A percentile compares a stretch with the other conserved stretches of the same genome.
These are phyloP conservation scores for Bretziella fagacearum DNA, from an alignment of 2,329 filamentous ascomycete genomes.

Conservation along the genomic window DNA sequence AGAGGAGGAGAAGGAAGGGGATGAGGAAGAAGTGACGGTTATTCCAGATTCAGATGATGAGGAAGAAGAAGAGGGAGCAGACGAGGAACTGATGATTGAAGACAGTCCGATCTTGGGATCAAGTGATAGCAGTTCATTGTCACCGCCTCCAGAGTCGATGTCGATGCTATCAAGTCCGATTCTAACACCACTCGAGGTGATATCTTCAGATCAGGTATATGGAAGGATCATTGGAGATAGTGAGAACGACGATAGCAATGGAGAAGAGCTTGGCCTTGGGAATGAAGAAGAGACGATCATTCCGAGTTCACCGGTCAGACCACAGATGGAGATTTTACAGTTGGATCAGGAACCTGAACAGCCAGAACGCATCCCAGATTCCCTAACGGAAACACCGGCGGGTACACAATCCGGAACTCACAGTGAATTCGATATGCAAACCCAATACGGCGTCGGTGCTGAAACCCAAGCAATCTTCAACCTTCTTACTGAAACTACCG, in stretches of 20 bases:
- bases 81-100: conserved; percentile 2
- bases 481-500: neutral
- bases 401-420: neutral
- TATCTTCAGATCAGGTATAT: too few species aligned
- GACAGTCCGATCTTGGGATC: neutral
- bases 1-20: conserved; percentile 8
- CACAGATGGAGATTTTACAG: neutral
- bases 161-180: too few species aligned
- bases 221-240: neutral
- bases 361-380: neutral
- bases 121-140: neutral
- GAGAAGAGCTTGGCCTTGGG: neutral
- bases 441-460: conserved; percentile 18
- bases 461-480: conserved; percentile 19
- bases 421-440: conserved; percentile 12
- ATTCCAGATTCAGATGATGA: conserved; percentile 14
- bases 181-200: too few species aligned
- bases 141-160: neutral
- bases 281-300: conserved; percentile 1
- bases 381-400: neutral
- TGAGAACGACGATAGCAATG: neutral
- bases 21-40: conserved; percentile 11
- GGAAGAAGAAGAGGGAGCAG: neutral
- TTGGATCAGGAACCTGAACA: neutral
- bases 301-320: neutral